Conservation (phyloP, 2,329 filamentous ascomycete species). For the Curvularia sp. region DNA sequence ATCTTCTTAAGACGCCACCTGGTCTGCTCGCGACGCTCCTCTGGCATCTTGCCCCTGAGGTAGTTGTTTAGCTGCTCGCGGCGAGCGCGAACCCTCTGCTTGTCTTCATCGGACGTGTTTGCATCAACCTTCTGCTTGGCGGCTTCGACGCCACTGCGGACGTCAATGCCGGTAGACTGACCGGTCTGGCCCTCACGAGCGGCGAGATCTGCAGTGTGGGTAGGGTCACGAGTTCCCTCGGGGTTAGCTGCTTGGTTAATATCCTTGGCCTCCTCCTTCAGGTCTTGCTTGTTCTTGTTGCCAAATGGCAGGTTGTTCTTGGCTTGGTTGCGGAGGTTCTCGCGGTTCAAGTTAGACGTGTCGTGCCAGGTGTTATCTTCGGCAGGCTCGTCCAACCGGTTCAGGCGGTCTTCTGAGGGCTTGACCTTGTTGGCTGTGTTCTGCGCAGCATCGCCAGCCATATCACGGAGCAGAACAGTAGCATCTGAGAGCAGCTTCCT, state of each 20-base stretch:
- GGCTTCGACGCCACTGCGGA: conserved; percentile 57
- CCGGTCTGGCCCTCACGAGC: conserved; percentile 60
- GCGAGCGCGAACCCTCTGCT: conserved; percentile 51
- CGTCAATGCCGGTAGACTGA: conserved; percentile 59
- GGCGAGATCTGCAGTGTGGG: conserved; percentile 61
- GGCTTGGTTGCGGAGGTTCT: conserved; percentile 72
- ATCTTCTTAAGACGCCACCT: conserved; percentile 97
- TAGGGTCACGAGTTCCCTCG: conserved; percentile 61
- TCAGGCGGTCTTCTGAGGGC: conserved; percentile 77
- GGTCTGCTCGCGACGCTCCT: conserved; percentile 90
- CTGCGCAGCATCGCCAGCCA: conserved; percentile 86
- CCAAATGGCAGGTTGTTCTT: conserved; percentile 64
- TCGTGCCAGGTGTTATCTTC: conserved; percentile 96
- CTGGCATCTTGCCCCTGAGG: conserved; percentile 82
- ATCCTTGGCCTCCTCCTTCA: conserved; percentile 63
- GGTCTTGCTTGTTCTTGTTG: conserved; percentile 60
- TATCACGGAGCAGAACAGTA: conserved; percentile 81
- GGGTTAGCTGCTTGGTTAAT: conserved; percentile 66
- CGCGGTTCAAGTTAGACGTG: conserved; percentile 75
- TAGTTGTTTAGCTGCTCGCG: conserved; percentile 71
- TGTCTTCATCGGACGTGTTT: conserved; percentile 70
- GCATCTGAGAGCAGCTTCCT: conserved; percentile 86
- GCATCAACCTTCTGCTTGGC: conserved; percentile 66
- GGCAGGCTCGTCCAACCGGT: conserved; percentile 81
- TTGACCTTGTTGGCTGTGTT: conserved; percentile 78